Percentiles rank a stretch among this genome's conserved stretches.
Conservation (phyloP, 2,329 filamentous ascomycete species). For the Paecilomyces niveus region DNA sequence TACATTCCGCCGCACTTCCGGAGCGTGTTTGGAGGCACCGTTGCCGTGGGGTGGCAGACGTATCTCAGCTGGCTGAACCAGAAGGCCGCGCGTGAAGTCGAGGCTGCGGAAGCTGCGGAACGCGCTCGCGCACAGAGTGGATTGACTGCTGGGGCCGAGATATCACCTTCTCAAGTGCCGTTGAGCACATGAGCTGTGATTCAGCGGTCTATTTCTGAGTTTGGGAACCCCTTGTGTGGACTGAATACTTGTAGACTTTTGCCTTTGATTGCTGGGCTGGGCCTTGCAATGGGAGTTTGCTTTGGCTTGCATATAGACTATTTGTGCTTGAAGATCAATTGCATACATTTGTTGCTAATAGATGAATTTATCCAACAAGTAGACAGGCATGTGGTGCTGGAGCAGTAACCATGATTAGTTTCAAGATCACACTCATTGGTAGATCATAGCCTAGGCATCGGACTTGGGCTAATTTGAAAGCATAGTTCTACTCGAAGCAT, state of each 20-base stretch:
- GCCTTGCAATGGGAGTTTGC: background rate
- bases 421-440: too few species aligned
- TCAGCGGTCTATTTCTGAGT: background rate
- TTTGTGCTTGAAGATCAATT: background rate
- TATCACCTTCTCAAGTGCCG: background rate
- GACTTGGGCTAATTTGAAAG: too few species aligned
- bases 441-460: too few species aligned
- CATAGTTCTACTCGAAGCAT: too few species aligned
- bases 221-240: background rate
- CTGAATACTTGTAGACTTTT: background rate
- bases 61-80: constrained; percentile 78
- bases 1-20: constrained; percentile 73
- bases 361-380: too few species aligned
- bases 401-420: too few species aligned
- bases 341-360: too few species aligned
- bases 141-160: background rate
- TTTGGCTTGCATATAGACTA: background rate
- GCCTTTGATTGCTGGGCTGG: background rate
- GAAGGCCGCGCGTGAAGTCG: constrained; percentile 56
- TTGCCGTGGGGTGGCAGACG: constrained; percentile 88
- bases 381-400: too few species aligned
- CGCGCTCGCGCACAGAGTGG: background rate
- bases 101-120: constrained; percentile 19
- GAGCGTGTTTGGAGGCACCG: constrained; percentile 68
- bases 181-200: background rate